These are phyloP conservation scores for Coemansia sp. DNA, from an alignment of 192 early-diverging fungal species.

Conservation along the genomic window DNA sequence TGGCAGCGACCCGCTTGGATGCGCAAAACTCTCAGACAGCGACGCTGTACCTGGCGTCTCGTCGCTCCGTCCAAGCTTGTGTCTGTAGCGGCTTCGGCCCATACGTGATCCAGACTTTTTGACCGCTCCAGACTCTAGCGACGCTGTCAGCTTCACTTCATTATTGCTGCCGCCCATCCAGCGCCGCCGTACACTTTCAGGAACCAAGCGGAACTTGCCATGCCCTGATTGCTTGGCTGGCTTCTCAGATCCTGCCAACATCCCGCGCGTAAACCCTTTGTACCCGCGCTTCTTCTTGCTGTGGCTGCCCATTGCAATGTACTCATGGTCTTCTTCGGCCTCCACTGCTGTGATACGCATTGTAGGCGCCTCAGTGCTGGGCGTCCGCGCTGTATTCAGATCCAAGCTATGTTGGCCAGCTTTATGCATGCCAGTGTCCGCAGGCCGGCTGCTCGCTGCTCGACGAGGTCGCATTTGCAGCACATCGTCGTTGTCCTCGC, in stretches of 20 bases:
- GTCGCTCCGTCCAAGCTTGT: constrained; percentile 2
- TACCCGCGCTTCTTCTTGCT: constrained; percentile 42
- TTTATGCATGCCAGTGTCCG: not conserved
- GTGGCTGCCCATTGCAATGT: constrained; percentile 27
- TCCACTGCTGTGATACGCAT: constrained; percentile 52
- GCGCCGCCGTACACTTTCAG: constrained; percentile 44
- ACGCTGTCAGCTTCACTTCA: constrained; percentile 12
- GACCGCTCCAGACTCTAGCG: constrained; percentile 16
- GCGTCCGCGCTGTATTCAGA: constrained; percentile 32
- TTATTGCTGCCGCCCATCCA: constrained; percentile 39
- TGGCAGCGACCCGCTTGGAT: constrained; percentile 6
- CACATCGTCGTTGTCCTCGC: constrained; percentile 6
- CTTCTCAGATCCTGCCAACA: constrained; percentile 35
- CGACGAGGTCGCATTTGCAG: constrained; percentile 14
- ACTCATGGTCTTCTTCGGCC: constrained; percentile 52
- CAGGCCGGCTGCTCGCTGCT: constrained; percentile 5
- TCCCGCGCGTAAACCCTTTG: constrained; percentile 27
- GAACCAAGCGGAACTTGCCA: constrained; percentile 37
- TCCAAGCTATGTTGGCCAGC: constrained; percentile 30
- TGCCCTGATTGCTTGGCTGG: constrained; percentile 9
- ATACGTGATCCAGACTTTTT: not conserved
- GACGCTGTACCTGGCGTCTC: not conserved
- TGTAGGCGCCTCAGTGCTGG: constrained; percentile 33
- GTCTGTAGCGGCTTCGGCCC: constrained; percentile 4
- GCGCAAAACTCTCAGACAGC: not conserved